A percentile compares a stretch with the other conserved stretches of the same genome.
Evolutionary conservation across 2,329 filamentous ascomycete genomes (phyloP).

Genomic region (Colletotrichum aenigma): DNA sequence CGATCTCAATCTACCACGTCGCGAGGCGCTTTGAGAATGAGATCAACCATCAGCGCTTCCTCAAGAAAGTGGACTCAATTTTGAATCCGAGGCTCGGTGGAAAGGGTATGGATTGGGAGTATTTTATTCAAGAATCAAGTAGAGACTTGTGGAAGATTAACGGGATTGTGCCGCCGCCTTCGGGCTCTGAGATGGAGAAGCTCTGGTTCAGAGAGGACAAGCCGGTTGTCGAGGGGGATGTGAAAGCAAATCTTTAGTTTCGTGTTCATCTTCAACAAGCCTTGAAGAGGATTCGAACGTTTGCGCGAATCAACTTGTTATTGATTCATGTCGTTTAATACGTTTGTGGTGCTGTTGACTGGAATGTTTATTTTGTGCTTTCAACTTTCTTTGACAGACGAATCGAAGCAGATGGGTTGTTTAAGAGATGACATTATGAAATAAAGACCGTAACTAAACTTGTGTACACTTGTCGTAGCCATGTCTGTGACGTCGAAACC

Average conservation of each 20-base stretch:
- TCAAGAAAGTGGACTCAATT: neutral
- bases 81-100: neutral
- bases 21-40: neutral
- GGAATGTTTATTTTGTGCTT: neutral
- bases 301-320: neutral
- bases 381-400: neutral
- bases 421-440: neutral
- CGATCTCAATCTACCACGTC: neutral
- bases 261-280: neutral
- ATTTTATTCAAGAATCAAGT: neutral
- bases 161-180: neutral
- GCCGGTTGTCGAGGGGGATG: slow-evolving; percentile 44
- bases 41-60: neutral
- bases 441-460: neutral
- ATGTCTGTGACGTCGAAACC: neutral
- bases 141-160: neutral
- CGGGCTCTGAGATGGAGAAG: neutral
- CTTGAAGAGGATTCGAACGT: neutral
- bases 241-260: neutral
- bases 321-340: neutral
- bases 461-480: neutral
- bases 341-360: neutral
- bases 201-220: neutral
- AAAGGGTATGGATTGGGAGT: neutral
- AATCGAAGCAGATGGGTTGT: fast-evolving